Base-by-base conservation (phyloP, 441 rosid species). In the Pelargonium cotyledonis region DNA sequence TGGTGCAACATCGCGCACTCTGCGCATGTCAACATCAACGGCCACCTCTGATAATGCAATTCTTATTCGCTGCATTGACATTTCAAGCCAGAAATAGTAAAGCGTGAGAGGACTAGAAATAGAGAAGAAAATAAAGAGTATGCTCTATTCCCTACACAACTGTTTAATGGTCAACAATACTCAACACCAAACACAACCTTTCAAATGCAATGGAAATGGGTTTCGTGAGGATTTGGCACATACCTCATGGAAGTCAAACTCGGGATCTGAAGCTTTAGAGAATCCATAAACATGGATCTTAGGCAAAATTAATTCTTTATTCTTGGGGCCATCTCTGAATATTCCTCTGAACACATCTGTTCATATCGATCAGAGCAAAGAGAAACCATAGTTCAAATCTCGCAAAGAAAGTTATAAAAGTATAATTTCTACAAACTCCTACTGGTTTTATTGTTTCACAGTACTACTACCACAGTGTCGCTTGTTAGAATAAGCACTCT, bases 221-320 rank as follows among this genome's bases (percentile, higher is more conserved):
- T 40, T 65, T 68, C 5, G 73, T 63, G 67, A 66, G n/a, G n/a
- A n/a, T n/a, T n/a, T n/a, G n/a, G n/a, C n/a, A 44, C 65, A 61
- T 29, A 86, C 98, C 98, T 90, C 87, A 6, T 90, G 94, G 62
- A 90, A 89, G 81, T 92, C 98, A 61, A 88, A 90, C 68, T 92
- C 97, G 4, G 92, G 96, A 83, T 90, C 96, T 71, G 77, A 63
- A 68, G 92, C 98, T 78, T 85, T 93, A 65, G 98, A 93, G 82
- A 93, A 93, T 51, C 97, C 98, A 68, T 90, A 89, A 40, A 91
- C 91, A 78, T 94, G 95, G 78, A 94, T 89, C 71, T 65, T 76
- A 58, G 96, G 98, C 68, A 85, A 79, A 66, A 71, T 74, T 26
- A 75, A 76, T 64, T 79, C 77, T 70, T 67, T 78, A 5, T 74